Conservation (phyloP, 148 eudicot species). For the Rheum nobile region DNA sequence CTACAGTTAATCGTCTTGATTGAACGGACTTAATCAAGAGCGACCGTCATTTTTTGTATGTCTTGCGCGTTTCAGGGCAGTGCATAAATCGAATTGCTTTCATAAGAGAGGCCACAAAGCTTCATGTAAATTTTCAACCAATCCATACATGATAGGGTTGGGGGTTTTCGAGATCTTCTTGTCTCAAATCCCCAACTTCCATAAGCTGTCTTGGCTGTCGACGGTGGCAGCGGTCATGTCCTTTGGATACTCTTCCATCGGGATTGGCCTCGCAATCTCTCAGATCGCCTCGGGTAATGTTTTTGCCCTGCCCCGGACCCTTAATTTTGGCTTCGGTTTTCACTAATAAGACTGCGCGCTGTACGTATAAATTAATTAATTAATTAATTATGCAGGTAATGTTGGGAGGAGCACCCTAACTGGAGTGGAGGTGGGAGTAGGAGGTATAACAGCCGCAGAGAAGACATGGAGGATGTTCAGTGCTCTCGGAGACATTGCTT, state of each 20-base stretch:
- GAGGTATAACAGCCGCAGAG: slow-evolving; percentile 34
- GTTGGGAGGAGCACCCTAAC: slow-evolving; percentile 38
- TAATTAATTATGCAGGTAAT: slow-evolving; percentile 16
- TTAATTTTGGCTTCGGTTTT: too few relatives aligned
- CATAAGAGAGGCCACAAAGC: slow-evolving; percentile 43
- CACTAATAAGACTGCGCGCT: too few relatives aligned
- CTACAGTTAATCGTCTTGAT: too few relatives aligned
- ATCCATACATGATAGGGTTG: slow-evolving; percentile 52
- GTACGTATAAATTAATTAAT: not conserved
- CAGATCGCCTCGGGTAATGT: slow-evolving; percentile 49
- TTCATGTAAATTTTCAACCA: slow-evolving; percentile 32
- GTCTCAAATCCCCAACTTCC: slow-evolving; percentile 61
- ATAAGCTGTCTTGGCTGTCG: slow-evolving; percentile 52
- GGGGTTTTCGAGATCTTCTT: slow-evolving; percentile 53
- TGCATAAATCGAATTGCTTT: slow-evolving; percentile 63
- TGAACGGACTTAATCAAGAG: too few relatives aligned
- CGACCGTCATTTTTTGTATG: too few relatives aligned
- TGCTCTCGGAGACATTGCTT: slow-evolving; percentile 67
- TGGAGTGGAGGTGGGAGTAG: slow-evolving; percentile 45
- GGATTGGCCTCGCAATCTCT: slow-evolving; percentile 56
- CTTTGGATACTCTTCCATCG: slow-evolving; percentile 56
- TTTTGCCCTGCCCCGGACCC: not conserved
- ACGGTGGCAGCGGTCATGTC: slow-evolving; percentile 70
- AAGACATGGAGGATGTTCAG: slow-evolving; percentile 51
- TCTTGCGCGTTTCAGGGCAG: slow-evolving; percentile 36